Base-by-base conservation (phyloP, 83 land plant species). In the Diphasiastrum complanatum region DNA sequence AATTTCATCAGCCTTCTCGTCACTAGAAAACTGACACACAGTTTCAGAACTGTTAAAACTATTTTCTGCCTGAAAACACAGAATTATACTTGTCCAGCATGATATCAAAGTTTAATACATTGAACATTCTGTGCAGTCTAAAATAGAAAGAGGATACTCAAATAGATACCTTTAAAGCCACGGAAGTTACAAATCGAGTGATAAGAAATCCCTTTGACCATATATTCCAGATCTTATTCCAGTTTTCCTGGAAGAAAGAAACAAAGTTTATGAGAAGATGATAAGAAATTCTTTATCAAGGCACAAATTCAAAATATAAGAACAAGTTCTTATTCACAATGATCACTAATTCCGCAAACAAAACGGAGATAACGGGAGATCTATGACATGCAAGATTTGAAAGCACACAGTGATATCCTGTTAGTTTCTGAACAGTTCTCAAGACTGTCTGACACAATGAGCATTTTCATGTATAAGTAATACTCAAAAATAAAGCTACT, bases 1-100 rank as follows among this genome's bases (percentile, higher is more conserved):
- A 5, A 85, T 60, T 53, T 93, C 99, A 6, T 69, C 70, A n/a
- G 95, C 95, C 60, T 81, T 83, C 28, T 83, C 83, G 26, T 83
- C 61, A 26, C 75, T 77, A 19, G 77, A 64, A 64, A 85, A 83
- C 90, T 85, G 75, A 25, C 55, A 19, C 24, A 62, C 19, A 32
- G n/a, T n/a, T n/a, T n/a, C n/a, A 6, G 4, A 48, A 4, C n/a
- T 18, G 51, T 40, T 40, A 40, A 8, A 40, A 40, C 16, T 40
- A 8, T 8, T 40, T 40, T 40, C 43, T 8, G 43, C 16, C 16
- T 8, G 16, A 8, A 40, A 8, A 40, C 8, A 8, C 16, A 40
- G 8, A 40, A 8, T 8, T 40, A 40, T 16, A 40, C 43, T 8
- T 40, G 43, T 40, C 43, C 43, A 40, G 43, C 16, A 8, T 8